Evolutionary conservation across 768 basidiomycete genomes (phyloP).

Genomic region (Mycena belliarum): DNA sequence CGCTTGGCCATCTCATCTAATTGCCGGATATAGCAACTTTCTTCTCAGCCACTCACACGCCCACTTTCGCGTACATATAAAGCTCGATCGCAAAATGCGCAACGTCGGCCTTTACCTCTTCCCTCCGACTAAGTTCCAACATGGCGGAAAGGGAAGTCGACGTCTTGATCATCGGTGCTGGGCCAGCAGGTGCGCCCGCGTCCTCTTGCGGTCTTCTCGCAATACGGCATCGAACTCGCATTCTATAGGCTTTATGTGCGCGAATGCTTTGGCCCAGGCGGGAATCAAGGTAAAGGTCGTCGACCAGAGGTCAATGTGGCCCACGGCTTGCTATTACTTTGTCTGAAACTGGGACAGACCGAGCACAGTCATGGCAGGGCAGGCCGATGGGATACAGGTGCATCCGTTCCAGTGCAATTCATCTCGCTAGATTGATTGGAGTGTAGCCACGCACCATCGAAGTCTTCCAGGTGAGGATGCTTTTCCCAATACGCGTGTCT

Average conservation of each 20-base stretch:
- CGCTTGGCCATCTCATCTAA: not conserved
- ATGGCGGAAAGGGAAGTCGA: constrained; percentile 46
- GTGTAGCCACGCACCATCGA: constrained; percentile 40
- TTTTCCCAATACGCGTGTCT: not conserved
- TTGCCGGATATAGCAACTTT: not conserved
- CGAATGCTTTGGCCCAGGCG: constrained; percentile 57
- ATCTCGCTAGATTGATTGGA: not conserved
- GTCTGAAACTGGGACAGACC: constrained; percentile 35
- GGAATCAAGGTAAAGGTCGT: constrained; percentile 62
- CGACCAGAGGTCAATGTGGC: constrained; percentile 50
- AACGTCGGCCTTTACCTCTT: constrained; percentile 2
- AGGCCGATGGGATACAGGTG: constrained; percentile 63
- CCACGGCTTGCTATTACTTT: not conserved
- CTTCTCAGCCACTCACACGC: not conserved
- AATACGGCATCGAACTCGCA: too few relatives aligned
- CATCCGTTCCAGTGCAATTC: constrained; percentile 36
- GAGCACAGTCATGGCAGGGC: constrained; percentile 49
- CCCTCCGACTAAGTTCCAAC: constrained; percentile 26
- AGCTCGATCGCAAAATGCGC: not conserved
- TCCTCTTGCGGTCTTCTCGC: not conserved
- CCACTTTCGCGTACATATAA: not conserved
- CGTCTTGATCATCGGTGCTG: constrained; percentile 64
- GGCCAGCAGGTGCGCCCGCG: constrained; percentile 39
- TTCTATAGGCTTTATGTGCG: constrained; percentile 60
- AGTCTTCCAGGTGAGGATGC: constrained; percentile 47